phyloP scores from a whole-genome alignment of 1,139 yeast species.

The Pichia sp. region DNA sequence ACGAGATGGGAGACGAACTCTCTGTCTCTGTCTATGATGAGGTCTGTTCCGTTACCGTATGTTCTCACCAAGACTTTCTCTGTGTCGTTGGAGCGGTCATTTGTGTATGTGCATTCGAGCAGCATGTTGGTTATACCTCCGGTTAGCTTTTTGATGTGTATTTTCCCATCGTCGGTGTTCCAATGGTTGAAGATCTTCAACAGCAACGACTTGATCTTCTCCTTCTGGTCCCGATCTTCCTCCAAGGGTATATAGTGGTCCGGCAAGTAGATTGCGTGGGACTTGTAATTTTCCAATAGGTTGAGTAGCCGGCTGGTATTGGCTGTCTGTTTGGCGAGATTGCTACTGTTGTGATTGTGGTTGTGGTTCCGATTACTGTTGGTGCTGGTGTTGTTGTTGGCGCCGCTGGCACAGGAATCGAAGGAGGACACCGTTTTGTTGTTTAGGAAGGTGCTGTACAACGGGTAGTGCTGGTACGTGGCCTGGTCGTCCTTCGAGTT shows the following conservation, averaged over 20 bases:
- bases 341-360: not conserved
- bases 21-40: conserved; percentile 70
- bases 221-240: conserved; percentile 16
- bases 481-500: conserved; percentile 3
- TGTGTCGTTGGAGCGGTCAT: not conserved
- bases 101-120: conserved; percentile 39
- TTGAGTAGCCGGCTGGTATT: conserved; percentile 14
- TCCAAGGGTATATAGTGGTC: conserved; percentile 26
- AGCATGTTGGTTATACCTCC: conserved; percentile 83
- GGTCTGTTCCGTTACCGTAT: conserved; percentile 70
- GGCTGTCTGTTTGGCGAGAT: not conserved
- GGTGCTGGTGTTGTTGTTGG: not conserved
- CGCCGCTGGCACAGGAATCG: conserved; percentile 2
- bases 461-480: conserved; percentile 7
- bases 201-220: conserved; percentile 23
- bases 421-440: conserved; percentile 22
- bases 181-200: conserved; percentile 30
- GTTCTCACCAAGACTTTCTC: conserved; percentile 59
- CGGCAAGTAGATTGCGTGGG: conserved; percentile 32
- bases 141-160: conserved; percentile 41
- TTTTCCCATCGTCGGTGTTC: conserved; percentile 16
- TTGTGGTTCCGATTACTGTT: not conserved
- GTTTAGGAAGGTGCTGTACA: conserved; percentile 17
- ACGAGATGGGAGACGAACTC: conserved; percentile 71
- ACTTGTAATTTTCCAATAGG: conserved; percentile 25